Evolutionary conservation across 495 filamentous ascomycete species (phyloP), one percentile per base, ranked within the genome.

Genomic region (Aspergillus carlsbadensis): DNA sequence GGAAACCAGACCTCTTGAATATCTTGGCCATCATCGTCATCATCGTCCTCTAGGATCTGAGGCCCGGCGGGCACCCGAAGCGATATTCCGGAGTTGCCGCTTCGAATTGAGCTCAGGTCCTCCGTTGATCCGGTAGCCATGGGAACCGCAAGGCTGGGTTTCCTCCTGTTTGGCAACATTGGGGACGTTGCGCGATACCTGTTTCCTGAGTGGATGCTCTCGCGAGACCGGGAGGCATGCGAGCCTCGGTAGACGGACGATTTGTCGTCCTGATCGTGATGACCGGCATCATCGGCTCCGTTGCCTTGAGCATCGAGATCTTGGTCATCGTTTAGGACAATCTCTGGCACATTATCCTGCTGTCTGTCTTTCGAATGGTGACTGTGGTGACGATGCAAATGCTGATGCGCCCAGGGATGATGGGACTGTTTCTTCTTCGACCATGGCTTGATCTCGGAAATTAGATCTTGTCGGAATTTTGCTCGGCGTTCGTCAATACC

Each of bases 1-100:
- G 88, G 79, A 65, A 94, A 95, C 90, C 90, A 94, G 10, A 92
- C 76, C 58, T 92, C 89, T 61, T 89, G 84, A 52, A 94, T 87
- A 61, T 93, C 87, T 59, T 92, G 88, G 18, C 64, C 69, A 0
- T 80, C 78, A 17, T 88, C 85, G 33, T 85, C 85, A 20, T 79
- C 70, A 3, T 78, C 69, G n/a, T 59, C 58, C 15, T 56, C 35
- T 0, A 18, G n/a, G 13, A 44, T 47, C n/a, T 31, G 22, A 7
- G 21, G 20, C 26, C 39, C 60, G 61, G 8, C 20, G 17, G 73
- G 70, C 2, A 73, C 60, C 8, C 65, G 68, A 6, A 79, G 64
- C 0, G 78, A 80, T 18, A 69, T 42, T 0, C 65, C 65, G 1
- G 78, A 81, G 1, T 73, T 63, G 3, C 69, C 65, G 42, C 76